Percentiles rank a stretch among this genome's conserved stretches.
Evolutionary conservation across 169 alveolate species (phyloP).

Genomic region (Plasmodium ovale): DNA sequence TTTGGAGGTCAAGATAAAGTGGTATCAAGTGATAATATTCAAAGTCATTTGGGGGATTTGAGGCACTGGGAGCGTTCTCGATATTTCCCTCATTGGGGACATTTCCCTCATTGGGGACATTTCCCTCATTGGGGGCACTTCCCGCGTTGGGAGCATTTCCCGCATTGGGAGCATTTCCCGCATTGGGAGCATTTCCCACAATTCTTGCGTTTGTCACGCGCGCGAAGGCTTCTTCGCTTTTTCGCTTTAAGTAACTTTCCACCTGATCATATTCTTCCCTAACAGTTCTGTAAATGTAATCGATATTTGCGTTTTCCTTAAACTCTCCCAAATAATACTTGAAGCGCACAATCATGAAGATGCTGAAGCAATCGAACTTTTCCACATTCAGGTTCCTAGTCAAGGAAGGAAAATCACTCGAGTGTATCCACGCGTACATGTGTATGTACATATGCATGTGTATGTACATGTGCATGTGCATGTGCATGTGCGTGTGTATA

Average conservation of each 20-base stretch:
- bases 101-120: neutral
- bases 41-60: neutral
- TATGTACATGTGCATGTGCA: neutral
- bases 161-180: neutral
- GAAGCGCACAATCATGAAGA: conserved; percentile 64
- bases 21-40: conserved; percentile 47
- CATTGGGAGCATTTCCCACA: neutral
- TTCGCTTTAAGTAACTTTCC: conserved; percentile 22
- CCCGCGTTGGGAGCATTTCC: neutral
- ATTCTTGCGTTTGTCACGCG: neutral
- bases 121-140: neutral
- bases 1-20: conserved; percentile 54
- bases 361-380: conserved; percentile 63
- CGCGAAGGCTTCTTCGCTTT: neutral
- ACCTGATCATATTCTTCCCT: conserved; percentile 53
- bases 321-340: conserved; percentile 67
- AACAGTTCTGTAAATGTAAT: conserved; percentile 55
- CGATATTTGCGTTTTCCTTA: conserved; percentile 62
- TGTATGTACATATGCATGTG: neutral
- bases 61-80: no score
- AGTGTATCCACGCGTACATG: neutral
- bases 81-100: neutral
- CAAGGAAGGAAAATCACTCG: neutral
- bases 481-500: neutral
- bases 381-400: conserved; percentile 40